Percentiles rank a stretch among this genome's conserved stretches.
Conservation (phyloP, 73 alveolate genomes). For the Paramecium biaurelia region DNA sequence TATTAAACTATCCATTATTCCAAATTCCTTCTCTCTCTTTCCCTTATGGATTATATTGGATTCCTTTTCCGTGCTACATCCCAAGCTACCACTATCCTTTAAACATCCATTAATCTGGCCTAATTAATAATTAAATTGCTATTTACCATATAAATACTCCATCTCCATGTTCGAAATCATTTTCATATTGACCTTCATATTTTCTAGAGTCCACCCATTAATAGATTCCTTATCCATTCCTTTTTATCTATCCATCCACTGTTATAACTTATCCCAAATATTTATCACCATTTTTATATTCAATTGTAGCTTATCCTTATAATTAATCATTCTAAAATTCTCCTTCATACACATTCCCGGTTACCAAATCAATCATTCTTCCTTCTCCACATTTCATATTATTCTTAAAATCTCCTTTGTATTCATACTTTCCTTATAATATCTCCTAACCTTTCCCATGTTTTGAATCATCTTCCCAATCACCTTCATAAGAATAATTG, state of each 20-base stretch:
- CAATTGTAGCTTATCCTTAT: conserved; percentile 50
- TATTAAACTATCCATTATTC: conserved; percentile 41
- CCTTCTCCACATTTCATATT: conserved; percentile 62
- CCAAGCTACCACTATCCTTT: conserved; percentile 57
- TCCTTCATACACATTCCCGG: conserved; percentile 61
- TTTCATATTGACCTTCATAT: conserved; percentile 61
- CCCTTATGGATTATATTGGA: conserved; percentile 48
- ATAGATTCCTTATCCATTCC: conserved; percentile 53
- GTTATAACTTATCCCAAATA: conserved; percentile 45
- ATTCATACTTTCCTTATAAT: conserved; percentile 8
- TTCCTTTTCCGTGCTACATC: conserved; percentile 56
- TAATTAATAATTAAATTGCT: not conserved
- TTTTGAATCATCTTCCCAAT: conserved; percentile 66
- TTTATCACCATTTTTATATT: conserved; percentile 56
- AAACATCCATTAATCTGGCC: conserved; percentile 64
- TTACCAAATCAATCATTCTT: not conserved
- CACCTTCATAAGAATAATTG: conserved; percentile 62
- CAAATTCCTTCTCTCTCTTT: conserved; percentile 65
- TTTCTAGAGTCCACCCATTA: conserved; percentile 53
- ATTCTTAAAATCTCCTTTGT: conserved; percentile 60
- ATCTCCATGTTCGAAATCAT: conserved; percentile 53
- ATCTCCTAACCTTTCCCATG: conserved; percentile 63
- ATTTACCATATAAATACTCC: conserved; percentile 60
- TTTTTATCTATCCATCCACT: conserved; percentile 45
- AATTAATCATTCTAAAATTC: conserved; percentile 58